These are phyloP conservation scores for Cyberlindnera saturnus DNA, from an alignment of 805 yeast species.

Conservation along the genomic window DNA sequence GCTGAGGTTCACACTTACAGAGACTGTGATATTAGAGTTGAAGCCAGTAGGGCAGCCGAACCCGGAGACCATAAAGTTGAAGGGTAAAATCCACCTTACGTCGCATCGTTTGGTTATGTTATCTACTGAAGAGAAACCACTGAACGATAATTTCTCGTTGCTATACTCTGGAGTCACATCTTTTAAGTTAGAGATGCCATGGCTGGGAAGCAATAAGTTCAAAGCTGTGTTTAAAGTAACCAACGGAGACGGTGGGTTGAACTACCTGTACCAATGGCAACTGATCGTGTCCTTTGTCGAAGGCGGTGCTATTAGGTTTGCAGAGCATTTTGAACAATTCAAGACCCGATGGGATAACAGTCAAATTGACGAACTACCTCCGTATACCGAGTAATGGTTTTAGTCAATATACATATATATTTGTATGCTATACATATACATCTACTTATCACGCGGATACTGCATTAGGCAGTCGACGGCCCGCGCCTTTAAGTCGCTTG, in stretches of 20 bases:
- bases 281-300: slow-evolving; percentile 36
- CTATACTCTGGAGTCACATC: slow-evolving; percentile 27
- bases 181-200: slow-evolving; percentile 39
- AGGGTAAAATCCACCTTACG: slow-evolving; percentile 37
- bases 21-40: slow-evolving; percentile 9
- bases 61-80: slow-evolving; percentile 17
- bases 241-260: slow-evolving; percentile 28
- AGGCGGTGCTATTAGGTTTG: slow-evolving; percentile 43
- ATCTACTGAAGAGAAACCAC: not conserved
- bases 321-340: slow-evolving; percentile 27
- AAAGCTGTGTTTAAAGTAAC: slow-evolving; percentile 34
- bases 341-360: slow-evolving; percentile 35
- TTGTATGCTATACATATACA: not conserved
- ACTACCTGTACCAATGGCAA: slow-evolving; percentile 31
- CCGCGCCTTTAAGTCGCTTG: no score
- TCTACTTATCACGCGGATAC: not conserved
- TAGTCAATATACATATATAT: not conserved
- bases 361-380: slow-evolving; percentile 39
- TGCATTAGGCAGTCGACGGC: not conserved
- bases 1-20: slow-evolving; percentile 13
- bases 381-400: slow-evolving; percentile 23
- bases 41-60: slow-evolving; percentile 18
- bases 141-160: slow-evolving; percentile 31
- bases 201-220: slow-evolving; percentile 51
- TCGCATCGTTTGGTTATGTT: slow-evolving; percentile 35